Evolutionary conservation across 805 yeast genomes (phyloP).

Genomic region (Henningerozyma blattae): DNA sequence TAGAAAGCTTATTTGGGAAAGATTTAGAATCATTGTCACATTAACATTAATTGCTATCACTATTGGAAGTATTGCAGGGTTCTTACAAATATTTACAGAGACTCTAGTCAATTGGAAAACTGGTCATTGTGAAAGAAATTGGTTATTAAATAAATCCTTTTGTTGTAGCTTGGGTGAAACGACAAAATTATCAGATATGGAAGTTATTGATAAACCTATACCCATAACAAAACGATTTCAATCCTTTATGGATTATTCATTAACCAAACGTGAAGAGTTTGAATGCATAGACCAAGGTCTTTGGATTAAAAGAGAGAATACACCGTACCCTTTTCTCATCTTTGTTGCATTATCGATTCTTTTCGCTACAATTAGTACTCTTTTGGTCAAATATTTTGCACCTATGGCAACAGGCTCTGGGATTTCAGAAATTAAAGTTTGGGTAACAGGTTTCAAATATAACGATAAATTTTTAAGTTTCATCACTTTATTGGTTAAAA

Average conservation of each 20-base stretch:
- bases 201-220: too few relatives aligned
- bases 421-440: conserved; percentile 90
- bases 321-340: conserved; percentile 34
- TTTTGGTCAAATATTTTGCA: conserved; percentile 57
- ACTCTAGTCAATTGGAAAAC: conserved; percentile 69
- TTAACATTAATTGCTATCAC: conserved; percentile 61
- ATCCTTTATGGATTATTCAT: too few relatives aligned
- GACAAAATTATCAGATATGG: conserved; percentile 11
- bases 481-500: conserved; percentile 61
- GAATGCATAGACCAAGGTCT: conserved; percentile 36
- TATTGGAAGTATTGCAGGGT: conserved; percentile 78
- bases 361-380: conserved; percentile 56
- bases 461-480: conserved; percentile 66
- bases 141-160: conserved; percentile 60
- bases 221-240: too few relatives aligned
- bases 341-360: conserved; percentile 48
- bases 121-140: conserved; percentile 64
- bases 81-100: conserved; percentile 70
- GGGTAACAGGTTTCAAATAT: conserved; percentile 73
- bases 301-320: conserved; percentile 38
- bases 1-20: conserved; percentile 14
- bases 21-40: conserved; percentile 46
- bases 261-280: conserved; percentile 22
- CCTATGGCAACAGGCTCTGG: conserved; percentile 97
- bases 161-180: conserved; percentile 60